Evolutionary conservation across 75 land plant species (phyloP), one percentile per base, ranked within the genome.

Genomic region (Adiantum capillusveneris): DNA sequence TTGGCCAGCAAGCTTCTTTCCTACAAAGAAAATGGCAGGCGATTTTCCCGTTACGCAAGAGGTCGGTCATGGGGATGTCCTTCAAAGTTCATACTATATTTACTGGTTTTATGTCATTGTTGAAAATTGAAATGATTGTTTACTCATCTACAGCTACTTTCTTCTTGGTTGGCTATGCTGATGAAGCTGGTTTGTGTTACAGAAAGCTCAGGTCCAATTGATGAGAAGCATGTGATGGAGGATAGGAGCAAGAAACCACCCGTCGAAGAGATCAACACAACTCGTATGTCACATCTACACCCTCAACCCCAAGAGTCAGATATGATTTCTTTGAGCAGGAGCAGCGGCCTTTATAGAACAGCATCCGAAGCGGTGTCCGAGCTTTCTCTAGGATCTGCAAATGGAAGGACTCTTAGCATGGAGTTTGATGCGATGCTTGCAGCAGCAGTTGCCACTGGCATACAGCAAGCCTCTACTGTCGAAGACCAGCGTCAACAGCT

Each of bases 161-260:
- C 12, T 39, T 39, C 42, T 9, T 39, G 42, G 42, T 39, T 9
- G 7, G 12, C 7, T 39, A 39, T 39, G 42, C 13, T 9, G 42
- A 39, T 9, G 42, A 9, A 13, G 42, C 13, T 39, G 42, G 42
- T 39, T 39, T 39, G 13, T 39, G 42, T 46, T 5, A 46, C 49
- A 46, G 49, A 46, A 17, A 46, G 6, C 21, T 46, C 49, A 3
- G 49, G 49, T n/a, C 49, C 49, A 17, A 46, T 46, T 7, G 49
- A 46, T 46, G 49, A 46, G 49, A 46, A 46, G 49, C 49, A 46
- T 46, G 49, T 46, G 12, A 46, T 46, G 49, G 49, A 46, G 21
- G 49, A 46, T 20, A 46, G 49, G 14, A 17, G 49, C 3, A 17
- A 46, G 49, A 46, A 46, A 14, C 49, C 49, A 46, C 14, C 49